Evolutionary conservation across 768 basidiomycete species (phyloP), one percentile per base, ranked within the genome.

Genomic region (Termitomyces sp.): DNA sequence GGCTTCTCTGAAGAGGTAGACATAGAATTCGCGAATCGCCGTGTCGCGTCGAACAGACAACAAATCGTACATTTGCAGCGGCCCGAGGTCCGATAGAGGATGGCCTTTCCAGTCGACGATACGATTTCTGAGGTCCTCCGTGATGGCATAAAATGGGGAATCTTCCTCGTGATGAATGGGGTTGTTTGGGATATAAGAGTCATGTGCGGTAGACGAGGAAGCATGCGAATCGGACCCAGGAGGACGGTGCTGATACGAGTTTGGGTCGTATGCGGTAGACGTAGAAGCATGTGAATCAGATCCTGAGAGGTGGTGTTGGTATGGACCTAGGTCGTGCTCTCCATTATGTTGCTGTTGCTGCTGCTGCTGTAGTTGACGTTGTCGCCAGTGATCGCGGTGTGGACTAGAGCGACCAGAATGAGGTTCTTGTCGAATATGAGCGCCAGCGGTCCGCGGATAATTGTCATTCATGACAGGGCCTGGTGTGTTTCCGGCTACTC

Each of bases 41-140:
- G 87, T 76, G 62, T 96, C 96, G 48, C 95, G 86, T 50, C 94
- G 84, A 42, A 98, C 94, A 48, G 85, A 87, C 27, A 98, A 75
- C 45, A 95, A 78, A 72, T 97, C 96, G 70, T 92, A 97, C 83
- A 97, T 92, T 63, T 90, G 90, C 44, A 97, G 77, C 1, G 86
- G 81, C 7, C 96, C 97, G 25, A 98, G 85, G 51, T 90, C 90
- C 3, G 90, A 84, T n/a, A 92, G 79, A 3, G 92, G 90, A 66
- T 95, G 95, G 0, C 92, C 93, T 69, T 96, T 96, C 92, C 95
- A 98, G 73, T 97, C 95, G 55, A 90, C 88, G 63, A 98, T 94
- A 38, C 97, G 86, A 67, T 84, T 86, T 62, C 88, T 81, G 38
- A 99, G 82, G 69, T 98, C 96, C 56, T 91, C 89, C 2, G 94